phyloP scores from a whole-genome alignment of 164 flowering plant species.

The Tinospora cordifolia region DNA sequence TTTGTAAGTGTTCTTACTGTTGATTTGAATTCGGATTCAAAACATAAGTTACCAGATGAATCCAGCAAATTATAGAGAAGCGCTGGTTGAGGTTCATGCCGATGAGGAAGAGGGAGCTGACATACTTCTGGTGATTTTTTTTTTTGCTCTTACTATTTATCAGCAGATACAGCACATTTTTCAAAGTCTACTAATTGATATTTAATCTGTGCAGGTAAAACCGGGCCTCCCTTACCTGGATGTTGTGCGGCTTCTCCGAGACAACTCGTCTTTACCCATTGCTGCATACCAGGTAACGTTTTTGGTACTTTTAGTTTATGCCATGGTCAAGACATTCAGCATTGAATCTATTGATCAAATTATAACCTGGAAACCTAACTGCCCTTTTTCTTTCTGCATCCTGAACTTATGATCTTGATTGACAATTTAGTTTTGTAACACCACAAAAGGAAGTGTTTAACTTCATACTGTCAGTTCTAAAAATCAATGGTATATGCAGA shows the following conservation, averaged over 20 bases:
- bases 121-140: conserved; percentile 63
- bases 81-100: conserved; percentile 59
- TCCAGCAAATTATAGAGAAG: conserved; percentile 93
- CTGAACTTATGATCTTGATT: not conserved
- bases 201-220: conserved; percentile 50
- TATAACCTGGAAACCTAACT: not conserved
- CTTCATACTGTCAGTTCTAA: not conserved
- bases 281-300: conserved; percentile 91
- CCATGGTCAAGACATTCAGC: not conserved
- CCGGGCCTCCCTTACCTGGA: conserved; percentile 96
- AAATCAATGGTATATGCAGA: not conserved
- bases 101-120: conserved; percentile 97
- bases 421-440: not conserved
- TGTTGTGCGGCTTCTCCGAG: conserved; percentile 74
- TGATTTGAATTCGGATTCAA: conserved; percentile 17
- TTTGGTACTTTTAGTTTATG: not conserved
- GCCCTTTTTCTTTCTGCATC: not conserved
- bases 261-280: conserved; percentile 73
- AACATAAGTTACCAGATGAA: conserved; percentile 89
- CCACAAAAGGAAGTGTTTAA: not conserved
- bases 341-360: not conserved
- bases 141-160: not conserved
- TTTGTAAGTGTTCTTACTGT: conserved; percentile 14
- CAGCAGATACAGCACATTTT: not conserved
- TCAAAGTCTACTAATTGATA: not conserved